Evolutionary conservation across 2,329 filamentous ascomycete species (phyloP).

Genomic region (Colletotrichum gloeosporioides): DNA sequence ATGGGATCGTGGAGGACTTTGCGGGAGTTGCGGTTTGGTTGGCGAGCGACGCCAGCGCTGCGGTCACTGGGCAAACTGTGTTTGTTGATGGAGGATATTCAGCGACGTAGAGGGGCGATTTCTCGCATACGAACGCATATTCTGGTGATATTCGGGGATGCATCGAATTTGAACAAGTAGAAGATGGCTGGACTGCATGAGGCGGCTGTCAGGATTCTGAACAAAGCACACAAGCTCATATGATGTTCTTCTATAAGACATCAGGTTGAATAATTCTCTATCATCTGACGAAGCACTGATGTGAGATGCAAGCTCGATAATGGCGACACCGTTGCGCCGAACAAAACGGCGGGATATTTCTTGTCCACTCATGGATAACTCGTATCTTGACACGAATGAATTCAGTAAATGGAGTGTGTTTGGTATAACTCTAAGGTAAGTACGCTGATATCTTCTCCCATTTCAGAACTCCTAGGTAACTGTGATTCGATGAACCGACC

Average conservation of each 20-base stretch:
- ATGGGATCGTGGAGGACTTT: slow-evolving; percentile 36
- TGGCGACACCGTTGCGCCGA: too few relatives aligned
- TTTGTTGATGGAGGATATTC: slow-evolving; percentile 41
- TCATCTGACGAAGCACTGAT: too few relatives aligned
- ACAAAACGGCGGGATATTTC: too few relatives aligned
- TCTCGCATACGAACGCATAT: rapidly evolving
- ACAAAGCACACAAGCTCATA: not conserved
- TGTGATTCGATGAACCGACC: not conserved
- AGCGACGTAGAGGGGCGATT: slow-evolving; percentile 21
- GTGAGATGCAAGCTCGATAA: too few relatives aligned
- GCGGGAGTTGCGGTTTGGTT: slow-evolving; percentile 33
- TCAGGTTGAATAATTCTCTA: too few relatives aligned
- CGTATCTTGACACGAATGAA: too few relatives aligned
- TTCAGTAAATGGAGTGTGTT: too few relatives aligned
- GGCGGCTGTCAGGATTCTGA: not conserved
- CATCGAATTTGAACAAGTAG: not conserved
- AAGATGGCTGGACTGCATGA: not conserved
- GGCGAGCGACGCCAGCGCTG: slow-evolving; percentile 33
- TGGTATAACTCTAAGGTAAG: not conserved
- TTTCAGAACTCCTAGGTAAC: not conserved
- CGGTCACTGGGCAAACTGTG: slow-evolving; percentile 37
- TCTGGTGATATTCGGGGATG: rapidly evolving
- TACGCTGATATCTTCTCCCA: not conserved
- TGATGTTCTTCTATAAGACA: too few relatives aligned
- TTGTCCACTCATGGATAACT: too few relatives aligned